Evolutionary conservation across 768 basidiomycete species (phyloP).

Genomic region (Exidia glandulosa): DNA sequence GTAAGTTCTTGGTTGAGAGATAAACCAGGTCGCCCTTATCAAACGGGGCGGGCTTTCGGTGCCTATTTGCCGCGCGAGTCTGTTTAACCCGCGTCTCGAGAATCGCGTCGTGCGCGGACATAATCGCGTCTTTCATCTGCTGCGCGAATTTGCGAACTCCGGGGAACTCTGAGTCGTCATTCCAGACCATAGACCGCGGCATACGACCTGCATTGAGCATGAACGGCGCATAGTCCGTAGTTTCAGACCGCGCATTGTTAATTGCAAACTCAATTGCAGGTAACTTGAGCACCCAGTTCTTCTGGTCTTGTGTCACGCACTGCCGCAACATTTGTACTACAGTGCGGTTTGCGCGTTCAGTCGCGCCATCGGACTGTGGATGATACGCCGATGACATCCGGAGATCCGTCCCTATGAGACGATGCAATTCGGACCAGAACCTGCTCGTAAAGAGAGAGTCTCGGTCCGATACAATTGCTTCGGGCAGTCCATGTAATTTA

Average conservation of each 20-base stretch:
- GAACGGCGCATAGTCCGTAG: constrained; percentile 12
- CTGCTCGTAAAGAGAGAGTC: constrained; percentile 30
- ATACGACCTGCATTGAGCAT: constrained; percentile 16
- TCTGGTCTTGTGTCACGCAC: constrained; percentile 11
- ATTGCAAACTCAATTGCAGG: constrained; percentile 13
- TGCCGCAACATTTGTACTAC: constrained; percentile 20
- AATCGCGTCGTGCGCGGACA: constrained; percentile 18
- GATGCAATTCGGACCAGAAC: constrained; percentile 29
- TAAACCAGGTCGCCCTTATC: constrained; percentile 21
- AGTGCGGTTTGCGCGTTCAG: constrained; percentile 24
- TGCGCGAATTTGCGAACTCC: constrained; percentile 17
- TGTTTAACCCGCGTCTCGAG: constrained; percentile 17
- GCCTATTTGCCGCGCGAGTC: constrained; percentile 15
- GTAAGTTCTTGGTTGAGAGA: constrained; percentile 25
- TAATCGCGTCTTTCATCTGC: constrained; percentile 13
- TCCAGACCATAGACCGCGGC: constrained; percentile 7
- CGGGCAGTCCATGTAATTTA: constrained; percentile 13
- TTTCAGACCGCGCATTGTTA: constrained; percentile 8
- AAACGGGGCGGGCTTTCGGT: constrained; percentile 12
- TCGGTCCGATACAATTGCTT: constrained; percentile 16
- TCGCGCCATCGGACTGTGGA: constrained; percentile 31
- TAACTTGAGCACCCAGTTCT: constrained; percentile 9
- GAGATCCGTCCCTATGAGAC: constrained; percentile 18
- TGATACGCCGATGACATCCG: constrained; percentile 31
- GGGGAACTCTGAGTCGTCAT: constrained; percentile 8